These are phyloP conservation scores for Apophysomyces elegans DNA, from an alignment of 371 early-diverging fungal species.

Conservation along the genomic window DNA sequence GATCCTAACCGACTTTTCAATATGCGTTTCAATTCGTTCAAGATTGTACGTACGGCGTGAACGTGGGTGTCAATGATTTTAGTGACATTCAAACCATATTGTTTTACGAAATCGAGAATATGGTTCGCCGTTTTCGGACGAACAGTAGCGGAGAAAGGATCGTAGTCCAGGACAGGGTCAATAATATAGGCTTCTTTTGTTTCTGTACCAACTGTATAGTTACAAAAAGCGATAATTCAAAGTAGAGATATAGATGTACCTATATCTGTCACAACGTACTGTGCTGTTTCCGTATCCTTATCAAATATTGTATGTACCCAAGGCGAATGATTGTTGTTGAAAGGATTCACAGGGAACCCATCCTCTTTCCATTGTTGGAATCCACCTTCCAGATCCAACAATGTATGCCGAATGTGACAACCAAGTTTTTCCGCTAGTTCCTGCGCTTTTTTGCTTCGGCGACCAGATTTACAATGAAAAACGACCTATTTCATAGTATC, in stretches of 20 bases:
- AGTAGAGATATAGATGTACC: constrained; percentile 23
- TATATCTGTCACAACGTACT: constrained; percentile 48
- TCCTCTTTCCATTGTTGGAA: constrained; percentile 37
- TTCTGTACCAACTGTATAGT: constrained; percentile 19
- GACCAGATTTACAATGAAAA: constrained; percentile 49
- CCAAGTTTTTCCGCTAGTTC: constrained; percentile 33
- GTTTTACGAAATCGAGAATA: constrained; percentile 34
- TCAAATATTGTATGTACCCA: constrained; percentile 52
- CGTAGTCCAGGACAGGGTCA: constrained; percentile 51
- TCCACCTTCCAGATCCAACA: constrained; percentile 37
- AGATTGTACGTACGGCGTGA: constrained; percentile 40
- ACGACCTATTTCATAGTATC: constrained; percentile 25
- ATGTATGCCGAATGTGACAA: constrained; percentile 30
- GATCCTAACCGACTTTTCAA: constrained; percentile 32
- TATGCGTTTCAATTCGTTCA: neutral
- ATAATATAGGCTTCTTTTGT: constrained; percentile 47
- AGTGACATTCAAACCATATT: constrained; percentile 40
- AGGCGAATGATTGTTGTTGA: constrained; percentile 49
- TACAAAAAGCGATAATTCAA: neutral
- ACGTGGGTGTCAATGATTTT: constrained; percentile 55
- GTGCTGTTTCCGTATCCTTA: constrained; percentile 47
- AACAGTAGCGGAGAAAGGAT: constrained; percentile 39
- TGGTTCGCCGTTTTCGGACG: constrained; percentile 29
- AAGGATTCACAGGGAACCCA: constrained; percentile 37
- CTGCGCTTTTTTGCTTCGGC: constrained; percentile 40